These are phyloP conservation scores for Penicillium sp. DNA, from an alignment of 2,329 filamentous ascomycete genomes.

Conservation along the genomic window DNA sequence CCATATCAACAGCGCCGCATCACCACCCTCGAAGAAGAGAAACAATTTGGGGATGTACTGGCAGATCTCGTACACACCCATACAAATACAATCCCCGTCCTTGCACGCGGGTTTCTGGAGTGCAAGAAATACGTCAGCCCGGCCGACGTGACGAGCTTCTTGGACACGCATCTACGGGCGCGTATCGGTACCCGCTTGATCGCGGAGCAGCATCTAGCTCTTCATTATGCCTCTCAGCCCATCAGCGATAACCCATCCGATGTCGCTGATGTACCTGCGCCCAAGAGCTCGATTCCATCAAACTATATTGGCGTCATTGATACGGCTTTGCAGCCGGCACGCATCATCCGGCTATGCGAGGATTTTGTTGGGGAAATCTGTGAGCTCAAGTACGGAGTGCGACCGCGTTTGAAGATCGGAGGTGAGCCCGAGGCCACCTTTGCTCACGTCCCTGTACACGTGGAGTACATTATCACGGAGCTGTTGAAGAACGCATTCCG, in stretches of 20 bases:
- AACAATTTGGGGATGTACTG: conserved; percentile 86
- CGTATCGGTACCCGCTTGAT: conserved; percentile 92
- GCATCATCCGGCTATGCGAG: conserved; percentile 79
- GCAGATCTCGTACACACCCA: conserved; percentile 95
- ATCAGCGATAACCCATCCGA: conserved; percentile 59
- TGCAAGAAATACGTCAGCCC: conserved; percentile 86
- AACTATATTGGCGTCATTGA: conserved; percentile 95
- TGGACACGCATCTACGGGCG: conserved; percentile 90
- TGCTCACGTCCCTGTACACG: conserved; percentile 89
- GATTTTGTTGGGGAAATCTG: conserved; percentile 94
- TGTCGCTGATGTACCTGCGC: conserved; percentile 7
- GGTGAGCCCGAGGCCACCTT: conserved; percentile 86
- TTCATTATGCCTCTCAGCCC: conserved; percentile 74
- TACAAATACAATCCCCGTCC: conserved; percentile 86
- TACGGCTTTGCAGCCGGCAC: conserved; percentile 77
- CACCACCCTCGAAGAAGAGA: conserved; percentile 78
- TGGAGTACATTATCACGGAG: conserved; percentile 97
- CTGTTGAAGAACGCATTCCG: conserved; percentile 96
- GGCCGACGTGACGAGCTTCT: conserved; percentile 79
- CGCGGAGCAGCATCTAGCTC: conserved; percentile 92
- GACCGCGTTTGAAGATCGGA: conserved; percentile 76
- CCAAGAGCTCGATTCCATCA: conserved; percentile 33
- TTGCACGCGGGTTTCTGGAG: conserved; percentile 90
- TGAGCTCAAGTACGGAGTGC: conserved; percentile 89
- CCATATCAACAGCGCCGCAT: conserved; percentile 76